phyloP scores from a whole-genome alignment of 495 filamentous ascomycete genomes.

The Trichoderma reesei region DNA sequence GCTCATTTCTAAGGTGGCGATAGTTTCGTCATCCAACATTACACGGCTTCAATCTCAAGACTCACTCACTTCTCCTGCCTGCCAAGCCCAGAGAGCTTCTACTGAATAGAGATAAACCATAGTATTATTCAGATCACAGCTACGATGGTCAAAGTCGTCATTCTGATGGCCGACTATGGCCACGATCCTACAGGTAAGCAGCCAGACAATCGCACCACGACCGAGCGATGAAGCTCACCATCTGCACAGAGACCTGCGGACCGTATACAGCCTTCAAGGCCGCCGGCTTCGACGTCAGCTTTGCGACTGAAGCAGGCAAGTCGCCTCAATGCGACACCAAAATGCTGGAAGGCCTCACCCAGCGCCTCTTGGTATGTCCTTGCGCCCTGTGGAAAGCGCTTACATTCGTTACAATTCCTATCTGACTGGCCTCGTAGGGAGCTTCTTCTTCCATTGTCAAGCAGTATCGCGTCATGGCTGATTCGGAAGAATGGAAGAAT shows the following conservation, averaged over 20 bases:
- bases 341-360: conserved; percentile 43
- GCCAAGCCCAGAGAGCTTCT: no score
- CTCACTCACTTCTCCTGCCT: no score
- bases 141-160: conserved; percentile 23
- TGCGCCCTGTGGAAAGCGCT: not conserved
- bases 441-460: conserved; percentile 33
- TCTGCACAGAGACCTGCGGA: conserved; percentile 37
- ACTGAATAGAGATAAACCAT: no score
- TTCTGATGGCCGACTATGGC: conserved; percentile 47
- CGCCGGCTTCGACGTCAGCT: conserved; percentile 38
- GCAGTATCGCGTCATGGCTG: conserved; percentile 33
- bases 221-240: not conserved
- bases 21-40: not conserved
- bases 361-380: conserved; percentile 38
- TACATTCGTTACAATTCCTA: not conserved
- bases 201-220: not conserved
- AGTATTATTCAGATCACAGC: not conserved
- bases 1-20: not conserved
- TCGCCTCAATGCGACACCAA: conserved; percentile 40
- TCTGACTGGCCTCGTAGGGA: conserved; percentile 24
- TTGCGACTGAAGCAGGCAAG: conserved; percentile 43
- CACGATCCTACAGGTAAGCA: conserved; percentile 43
- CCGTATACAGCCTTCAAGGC: conserved; percentile 43
- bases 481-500: conserved; percentile 30
- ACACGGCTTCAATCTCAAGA: no score